Percentiles rank a stretch among this genome's conserved stretches.
Conservation (phyloP, 306 rosid species). For the Lathyrus sativus region DNA sequence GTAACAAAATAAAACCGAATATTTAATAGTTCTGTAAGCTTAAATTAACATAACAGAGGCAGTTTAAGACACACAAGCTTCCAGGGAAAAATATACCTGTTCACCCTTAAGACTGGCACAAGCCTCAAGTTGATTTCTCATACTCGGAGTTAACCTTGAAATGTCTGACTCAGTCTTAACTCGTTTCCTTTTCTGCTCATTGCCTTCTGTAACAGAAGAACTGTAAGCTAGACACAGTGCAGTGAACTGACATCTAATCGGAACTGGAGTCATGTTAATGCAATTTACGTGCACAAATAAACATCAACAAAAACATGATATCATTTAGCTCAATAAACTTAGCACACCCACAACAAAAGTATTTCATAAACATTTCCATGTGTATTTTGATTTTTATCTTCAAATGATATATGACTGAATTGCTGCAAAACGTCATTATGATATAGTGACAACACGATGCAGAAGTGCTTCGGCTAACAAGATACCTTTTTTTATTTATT, state of each 20-base stretch:
- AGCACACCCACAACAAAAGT: conserved; percentile 18
- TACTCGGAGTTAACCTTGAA: conserved; percentile 61
- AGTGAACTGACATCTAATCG: conserved; percentile 29
- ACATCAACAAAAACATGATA: neutral
- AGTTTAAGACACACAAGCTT: conserved; percentile 12
- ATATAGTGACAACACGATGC: conserved; percentile 5
- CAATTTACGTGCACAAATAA: conserved; percentile 8
- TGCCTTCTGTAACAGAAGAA: conserved; percentile 72
- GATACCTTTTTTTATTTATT: neutral
- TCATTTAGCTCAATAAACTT: conserved; percentile 6
- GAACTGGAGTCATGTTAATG: conserved; percentile 22
- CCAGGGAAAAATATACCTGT: conserved; percentile 58
- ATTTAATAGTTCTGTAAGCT: conserved; percentile 7
- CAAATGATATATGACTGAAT: conserved; percentile 21
- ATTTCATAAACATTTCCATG: conserved; percentile 18
- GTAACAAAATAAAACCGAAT: conserved; percentile 4
- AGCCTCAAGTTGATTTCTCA: conserved; percentile 72
- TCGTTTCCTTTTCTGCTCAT: conserved; percentile 81
- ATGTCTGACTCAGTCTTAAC: conserved; percentile 82
- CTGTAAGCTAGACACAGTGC: conserved; percentile 38
- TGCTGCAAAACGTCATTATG: conserved; percentile 21
- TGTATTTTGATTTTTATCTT: conserved; percentile 21
- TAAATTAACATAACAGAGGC: conserved; percentile 1
- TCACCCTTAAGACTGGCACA: conserved; percentile 85
- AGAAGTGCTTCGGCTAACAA: conserved; percentile 24